Percentiles rank a stretch among this genome's conserved stretches.
These are phyloP conservation scores for Fusarium falciforme DNA, from an alignment of 2,329 filamentous ascomycete genomes.

Conservation along the genomic window DNA sequence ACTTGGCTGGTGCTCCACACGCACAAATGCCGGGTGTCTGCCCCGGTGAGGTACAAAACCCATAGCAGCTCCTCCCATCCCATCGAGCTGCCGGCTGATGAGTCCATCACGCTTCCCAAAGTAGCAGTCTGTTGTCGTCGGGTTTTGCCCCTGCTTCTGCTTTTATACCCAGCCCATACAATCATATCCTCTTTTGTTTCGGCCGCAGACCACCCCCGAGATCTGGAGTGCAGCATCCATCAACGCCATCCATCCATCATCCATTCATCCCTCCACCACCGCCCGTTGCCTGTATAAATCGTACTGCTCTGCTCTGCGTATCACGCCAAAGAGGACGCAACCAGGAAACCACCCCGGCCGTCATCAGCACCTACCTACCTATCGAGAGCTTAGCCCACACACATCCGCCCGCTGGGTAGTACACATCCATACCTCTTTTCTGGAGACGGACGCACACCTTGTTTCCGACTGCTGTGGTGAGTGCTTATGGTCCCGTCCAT, in stretches of 20 bases:
- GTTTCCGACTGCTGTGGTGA: slow-evolving; percentile 20
- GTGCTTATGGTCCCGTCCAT: slow-evolving; percentile 5
- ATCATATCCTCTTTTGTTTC: slow-evolving; percentile 14
- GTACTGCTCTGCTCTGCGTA: slow-evolving; percentile 7
- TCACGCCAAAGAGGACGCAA: slow-evolving; percentile 23
- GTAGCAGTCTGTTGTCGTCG: slow-evolving; percentile 41
- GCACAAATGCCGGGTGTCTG: slow-evolving; percentile 36
- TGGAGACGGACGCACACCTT: slow-evolving; percentile 3
- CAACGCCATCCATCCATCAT: not conserved
- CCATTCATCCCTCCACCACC: not conserved
- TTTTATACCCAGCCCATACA: slow-evolving; percentile 16
- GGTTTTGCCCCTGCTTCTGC: slow-evolving; percentile 24
- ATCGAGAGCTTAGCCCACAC: slow-evolving; percentile 33
- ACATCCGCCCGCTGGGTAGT: slow-evolving; percentile 7
- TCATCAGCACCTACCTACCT: slow-evolving; percentile 21
- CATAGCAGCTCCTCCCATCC: slow-evolving; percentile 39
- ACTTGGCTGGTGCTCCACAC: slow-evolving; percentile 32
- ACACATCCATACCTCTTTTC: slow-evolving; percentile 5
- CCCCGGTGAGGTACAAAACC: slow-evolving; percentile 45
- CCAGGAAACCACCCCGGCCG: slow-evolving; percentile 17
- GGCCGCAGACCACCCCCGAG: slow-evolving; percentile 21
- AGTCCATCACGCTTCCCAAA: slow-evolving; percentile 37
- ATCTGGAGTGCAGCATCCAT: slow-evolving; percentile 29
- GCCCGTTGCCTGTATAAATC: slow-evolving; percentile 3
- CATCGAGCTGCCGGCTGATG: slow-evolving; percentile 27